Percentiles rank a stretch among this genome's conserved stretches.
phyloP scores from a whole-genome alignment of 345 rosid species.

The Dovyalis caffra region DNA sequence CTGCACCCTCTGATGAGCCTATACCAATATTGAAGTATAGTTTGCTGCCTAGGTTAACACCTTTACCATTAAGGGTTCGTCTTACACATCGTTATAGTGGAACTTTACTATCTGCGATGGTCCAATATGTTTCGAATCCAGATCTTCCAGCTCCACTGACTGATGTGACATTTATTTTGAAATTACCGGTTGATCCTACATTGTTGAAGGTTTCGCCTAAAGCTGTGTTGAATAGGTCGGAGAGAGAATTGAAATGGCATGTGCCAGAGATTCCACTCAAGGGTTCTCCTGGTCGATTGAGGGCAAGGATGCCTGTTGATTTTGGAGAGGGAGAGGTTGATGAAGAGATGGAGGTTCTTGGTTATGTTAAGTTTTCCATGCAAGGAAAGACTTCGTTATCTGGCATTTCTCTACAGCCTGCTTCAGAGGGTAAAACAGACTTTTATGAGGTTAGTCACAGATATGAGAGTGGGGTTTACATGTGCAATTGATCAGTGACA shows the following conservation, averaged over 20 bases:
- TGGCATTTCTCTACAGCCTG: slow-evolving; percentile 60
- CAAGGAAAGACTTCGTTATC: slow-evolving; percentile 64
- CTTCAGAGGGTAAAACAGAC: slow-evolving; percentile 78
- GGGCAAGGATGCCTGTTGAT: slow-evolving; percentile 89
- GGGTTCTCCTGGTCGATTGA: slow-evolving; percentile 71
- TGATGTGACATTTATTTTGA: slow-evolving; percentile 74
- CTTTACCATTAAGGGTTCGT: slow-evolving; percentile 87
- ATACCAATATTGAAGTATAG: slow-evolving; percentile 89
- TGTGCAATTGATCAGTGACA: slow-evolving; percentile 57
- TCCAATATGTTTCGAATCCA: slow-evolving; percentile 87
- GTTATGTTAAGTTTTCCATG: slow-evolving; percentile 72
- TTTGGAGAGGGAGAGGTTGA: slow-evolving; percentile 52
- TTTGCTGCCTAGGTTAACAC: slow-evolving; percentile 74
- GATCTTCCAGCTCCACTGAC: slow-evolving; percentile 64
- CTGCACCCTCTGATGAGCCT: slow-evolving; percentile 86
- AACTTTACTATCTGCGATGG: slow-evolving; percentile 93
- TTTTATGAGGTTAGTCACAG: slow-evolving; percentile 77
- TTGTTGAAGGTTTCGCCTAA: slow-evolving; percentile 92
- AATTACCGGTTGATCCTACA: slow-evolving; percentile 92
- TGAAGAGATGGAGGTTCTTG: slow-evolving; percentile 71
- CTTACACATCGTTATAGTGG: slow-evolving; percentile 81
- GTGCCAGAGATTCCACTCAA: slow-evolving; percentile 75
- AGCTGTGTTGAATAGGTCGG: slow-evolving; percentile 79
- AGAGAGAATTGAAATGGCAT: slow-evolving; percentile 88
- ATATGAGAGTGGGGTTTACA: slow-evolving; percentile 74